Evolutionary conservation across 2,329 filamentous ascomycete species (phyloP), one percentile per base, ranked within the genome.

Genomic region (Trichoderma aggressivum): DNA sequence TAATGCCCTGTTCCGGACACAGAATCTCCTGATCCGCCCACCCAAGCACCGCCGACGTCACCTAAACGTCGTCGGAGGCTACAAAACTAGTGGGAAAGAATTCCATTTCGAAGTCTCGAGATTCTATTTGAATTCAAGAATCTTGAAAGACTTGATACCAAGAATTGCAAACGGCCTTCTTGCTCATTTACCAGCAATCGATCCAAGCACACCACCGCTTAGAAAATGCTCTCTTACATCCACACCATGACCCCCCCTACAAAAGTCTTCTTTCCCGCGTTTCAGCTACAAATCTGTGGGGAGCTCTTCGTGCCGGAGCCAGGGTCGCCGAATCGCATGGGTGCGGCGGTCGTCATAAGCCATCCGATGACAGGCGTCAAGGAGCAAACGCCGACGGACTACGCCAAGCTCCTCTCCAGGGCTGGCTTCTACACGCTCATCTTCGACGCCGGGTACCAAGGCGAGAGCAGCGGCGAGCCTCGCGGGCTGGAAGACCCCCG

Each of bases 401-500:
- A 83, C 61, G 80, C 81, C 16, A 71, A 73, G 3, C 24, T 70
- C 0, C 75, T 83, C 7, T 64, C 79, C 21, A 67, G 78, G 26
- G 70, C 72, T 1, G 81, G 82, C 10, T 82, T 82, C 73, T 71
- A 74, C 56, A 63, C 73, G 7, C 74, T 84, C 7, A 73, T 77
- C n/a, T 83, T 75, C 70, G 82, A 84, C 67, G 78, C 81, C 7
- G 77, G 77, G 3, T 81, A 81, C 64, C 81, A 83, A 69, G 81
- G 82, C 28, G 79, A 79, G 67, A 77, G 74, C 32, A 76, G 71
- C 8, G 82, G 82, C 10, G 67, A 77, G 47, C 82, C 82, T 4
- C 79, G 78, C 10, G 70, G 71, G 18, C 77, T 83, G 1, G 82
- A 83, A 74, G 78, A 82, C 69, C 80, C 82, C 3, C 77, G 75